phyloP scores from a whole-genome alignment of 2,329 filamentous ascomycete species.

The Emmonsiellopsis sp. region DNA sequence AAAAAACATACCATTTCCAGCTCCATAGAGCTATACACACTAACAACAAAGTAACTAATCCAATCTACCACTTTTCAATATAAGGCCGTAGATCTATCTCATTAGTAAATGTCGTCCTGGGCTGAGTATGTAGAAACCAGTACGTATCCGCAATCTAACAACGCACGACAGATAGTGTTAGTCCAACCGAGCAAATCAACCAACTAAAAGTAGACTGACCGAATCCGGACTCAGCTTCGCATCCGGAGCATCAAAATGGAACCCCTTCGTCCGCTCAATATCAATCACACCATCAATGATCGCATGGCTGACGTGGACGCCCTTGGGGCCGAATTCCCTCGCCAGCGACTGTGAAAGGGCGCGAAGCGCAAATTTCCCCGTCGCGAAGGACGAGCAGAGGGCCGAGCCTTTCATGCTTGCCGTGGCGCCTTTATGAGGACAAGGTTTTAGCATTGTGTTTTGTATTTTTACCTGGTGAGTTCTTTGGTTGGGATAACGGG shows the following conservation, averaged over 20 bases:
- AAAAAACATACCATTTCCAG: neutral
- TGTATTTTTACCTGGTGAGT: neutral
- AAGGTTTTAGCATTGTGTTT: neutral
- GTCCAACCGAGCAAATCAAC: neutral
- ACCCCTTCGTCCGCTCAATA: constrained; percentile 60
- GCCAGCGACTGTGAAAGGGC: constrained; percentile 67
- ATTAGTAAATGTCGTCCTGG: constrained; percentile 67
- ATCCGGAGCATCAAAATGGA: constrained; percentile 47
- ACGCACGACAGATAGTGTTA: neutral
- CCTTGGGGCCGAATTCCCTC: constrained; percentile 74
- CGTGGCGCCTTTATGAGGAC: constrained; percentile 53
- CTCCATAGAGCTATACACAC: no score
- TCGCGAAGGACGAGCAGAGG: constrained; percentile 61
- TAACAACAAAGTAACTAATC: no score
- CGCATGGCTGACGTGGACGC: constrained; percentile 73
- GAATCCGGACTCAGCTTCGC: constrained; percentile 66
- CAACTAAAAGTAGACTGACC: constrained; percentile 43
- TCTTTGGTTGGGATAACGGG: neutral
- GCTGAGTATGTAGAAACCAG: constrained; percentile 76
- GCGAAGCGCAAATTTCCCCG: constrained; percentile 70
- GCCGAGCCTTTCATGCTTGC: constrained; percentile 67
- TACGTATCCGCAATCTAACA: constrained; percentile 74
- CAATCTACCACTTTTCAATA: constrained; percentile 67
- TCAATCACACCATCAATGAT: constrained; percentile 83
- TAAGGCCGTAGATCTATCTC: constrained; percentile 74